Base-by-base conservation (phyloP, 441 rosid species). In the Eruca vesicaria region DNA sequence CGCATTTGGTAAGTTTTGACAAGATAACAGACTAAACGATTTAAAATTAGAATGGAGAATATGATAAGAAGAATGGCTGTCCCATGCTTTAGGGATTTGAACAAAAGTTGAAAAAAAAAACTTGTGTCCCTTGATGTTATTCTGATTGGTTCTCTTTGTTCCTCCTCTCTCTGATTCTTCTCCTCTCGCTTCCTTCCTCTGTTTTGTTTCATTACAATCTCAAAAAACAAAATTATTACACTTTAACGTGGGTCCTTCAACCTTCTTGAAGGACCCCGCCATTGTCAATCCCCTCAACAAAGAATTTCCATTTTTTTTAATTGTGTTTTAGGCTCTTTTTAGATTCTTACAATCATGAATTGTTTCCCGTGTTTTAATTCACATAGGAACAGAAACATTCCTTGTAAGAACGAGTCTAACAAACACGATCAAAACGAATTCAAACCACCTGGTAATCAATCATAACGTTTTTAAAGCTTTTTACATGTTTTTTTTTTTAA, bases 301-400 rank as follows among this genome's bases (percentile, higher is more conserved):
- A 3, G 10, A 33, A 0, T 16, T 32, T 20, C 19, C 35, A 1
- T 11, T 4, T n/a, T n/a, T 56, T 6, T 56, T 6, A 57, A 21
- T 50, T n/a, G 15, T 3, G 6, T 60, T 16, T 29, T 66, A 21
- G 26, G 28, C 2, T 60, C 50, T 7, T 69, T 15, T 16, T 1
- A 55, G 19, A 63, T 12, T 33, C 14, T 41, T 4, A 33, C 0
- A 21, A 62, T 16, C 6, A 90, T 90, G 97, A 86, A 76, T 80
- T 92, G 96, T 69, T 86, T 87, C 71, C 83, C 92, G 7, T 90
- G 97, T 73, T 90, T 90, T 64, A 78, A 77, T 38, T 85, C 87
- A 35, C 77, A 26, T 8, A 87, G 63, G 81, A 84, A 83, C 78
- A 82, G 31, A 78, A 84, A 81, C 74, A 61, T 74, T 12, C 5